These are phyloP conservation scores for Botryotinia convoluta DNA, from an alignment of 2,329 filamentous ascomycete genomes.

Conservation along the genomic window DNA sequence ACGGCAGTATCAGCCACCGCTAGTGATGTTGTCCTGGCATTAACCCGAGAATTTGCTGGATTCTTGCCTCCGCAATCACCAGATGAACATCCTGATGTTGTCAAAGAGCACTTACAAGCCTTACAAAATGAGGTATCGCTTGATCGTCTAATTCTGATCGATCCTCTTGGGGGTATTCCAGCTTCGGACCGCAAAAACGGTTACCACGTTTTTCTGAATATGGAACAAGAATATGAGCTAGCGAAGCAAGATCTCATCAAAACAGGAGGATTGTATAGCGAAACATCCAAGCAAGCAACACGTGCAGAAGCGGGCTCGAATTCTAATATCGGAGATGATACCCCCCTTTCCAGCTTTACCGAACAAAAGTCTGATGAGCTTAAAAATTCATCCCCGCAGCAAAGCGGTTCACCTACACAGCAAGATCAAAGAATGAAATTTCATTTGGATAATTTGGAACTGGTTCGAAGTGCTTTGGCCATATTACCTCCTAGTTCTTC, in stretches of 20 bases:
- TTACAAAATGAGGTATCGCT: conserved; percentile 58
- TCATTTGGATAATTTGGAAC: conserved; percentile 69
- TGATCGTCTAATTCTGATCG: conserved; percentile 85
- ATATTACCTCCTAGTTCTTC: conserved; percentile 82
- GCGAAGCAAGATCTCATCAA: conserved; percentile 60
- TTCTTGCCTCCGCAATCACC: conserved; percentile 45
- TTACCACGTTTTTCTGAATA: conserved; percentile 84
- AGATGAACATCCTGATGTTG: conserved; percentile 45
- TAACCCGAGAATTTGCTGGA: conserved; percentile 74
- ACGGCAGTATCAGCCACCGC: conserved; percentile 49
- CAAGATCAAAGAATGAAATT: conserved; percentile 38
- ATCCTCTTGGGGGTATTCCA: conserved; percentile 83
- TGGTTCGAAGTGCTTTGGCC: conserved; percentile 68
- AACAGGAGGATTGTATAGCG: background rate
- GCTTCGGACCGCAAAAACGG: conserved; percentile 57
- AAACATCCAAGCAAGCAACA: background rate
- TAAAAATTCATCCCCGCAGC: background rate
- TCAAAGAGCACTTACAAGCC: conserved; percentile 41
- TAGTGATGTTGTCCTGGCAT: conserved; percentile 68
- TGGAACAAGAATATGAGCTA: conserved; percentile 80
- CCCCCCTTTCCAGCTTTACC: conserved; percentile 46
- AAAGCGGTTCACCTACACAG: conserved; percentile 8
- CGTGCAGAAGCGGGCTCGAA: background rate
- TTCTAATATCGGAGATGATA: conserved; percentile 39
- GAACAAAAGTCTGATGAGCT: conserved; percentile 32